phyloP scores from a whole-genome alignment of 352 stramenopile species.

The Globisporangium polare region DNA sequence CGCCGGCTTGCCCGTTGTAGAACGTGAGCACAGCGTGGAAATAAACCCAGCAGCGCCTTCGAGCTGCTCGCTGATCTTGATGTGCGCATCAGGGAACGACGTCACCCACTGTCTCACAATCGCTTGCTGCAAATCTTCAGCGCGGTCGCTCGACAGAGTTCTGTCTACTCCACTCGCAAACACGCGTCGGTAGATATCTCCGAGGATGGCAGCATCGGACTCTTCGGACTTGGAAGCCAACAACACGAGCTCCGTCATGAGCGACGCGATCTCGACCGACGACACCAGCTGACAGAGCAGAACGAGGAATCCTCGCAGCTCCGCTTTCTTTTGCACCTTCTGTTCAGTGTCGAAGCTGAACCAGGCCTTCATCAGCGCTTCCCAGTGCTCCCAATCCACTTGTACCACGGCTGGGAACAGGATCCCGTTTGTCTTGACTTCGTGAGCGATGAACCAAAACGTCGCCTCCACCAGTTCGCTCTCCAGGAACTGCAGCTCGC shows the following conservation, averaged over 20 bases:
- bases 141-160: background rate
- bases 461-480: slow-evolving; percentile 27
- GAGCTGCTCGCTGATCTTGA: background rate
- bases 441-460: slow-evolving; percentile 25
- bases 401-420: background rate
- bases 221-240: background rate
- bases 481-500: slow-evolving; percentile 38
- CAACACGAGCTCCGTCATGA: slow-evolving; percentile 15
- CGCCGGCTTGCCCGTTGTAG: background rate
- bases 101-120: slow-evolving; percentile 7
- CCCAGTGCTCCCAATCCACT: slow-evolving; percentile 5
- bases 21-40: background rate
- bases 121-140: background rate
- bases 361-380: slow-evolving; percentile 12
- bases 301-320: slow-evolving; percentile 8
- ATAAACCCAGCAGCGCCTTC: background rate
- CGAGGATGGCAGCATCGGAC: background rate
- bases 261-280: slow-evolving; percentile 13
- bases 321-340: background rate
- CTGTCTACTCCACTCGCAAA: slow-evolving; percentile 1
- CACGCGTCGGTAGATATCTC: background rate
- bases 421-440: slow-evolving; percentile 16
- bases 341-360: background rate
- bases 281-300: slow-evolving; percentile 11
- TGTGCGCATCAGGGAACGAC: slow-evolving; percentile 10